Percentiles rank a stretch among this genome's conserved stretches.
Conservation (phyloP, 768 basidiomycete species). For the Agaricus blazei region DNA sequence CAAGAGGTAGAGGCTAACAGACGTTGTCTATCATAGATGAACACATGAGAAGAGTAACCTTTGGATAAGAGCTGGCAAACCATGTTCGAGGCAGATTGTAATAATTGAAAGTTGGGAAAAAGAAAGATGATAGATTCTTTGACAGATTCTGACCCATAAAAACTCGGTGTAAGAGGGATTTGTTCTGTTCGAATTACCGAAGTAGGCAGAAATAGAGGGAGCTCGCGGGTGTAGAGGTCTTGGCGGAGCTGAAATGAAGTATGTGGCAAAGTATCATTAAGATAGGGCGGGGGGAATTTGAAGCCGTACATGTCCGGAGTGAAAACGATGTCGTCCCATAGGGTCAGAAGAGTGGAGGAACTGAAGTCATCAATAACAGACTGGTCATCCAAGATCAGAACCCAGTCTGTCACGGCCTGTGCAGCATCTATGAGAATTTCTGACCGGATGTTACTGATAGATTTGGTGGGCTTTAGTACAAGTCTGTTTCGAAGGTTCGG, state of each 20-base stretch:
- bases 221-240: background rate
- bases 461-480: conserved; percentile 21
- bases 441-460: background rate
- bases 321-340: conserved; percentile 23
- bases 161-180: background rate
- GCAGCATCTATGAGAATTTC: conserved; percentile 29
- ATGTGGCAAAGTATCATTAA: background rate
- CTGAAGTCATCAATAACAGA: conserved; percentile 32
- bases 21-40: conserved; percentile 16
- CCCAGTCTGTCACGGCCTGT: conserved; percentile 40
- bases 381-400: conserved; percentile 45
- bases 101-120: background rate
- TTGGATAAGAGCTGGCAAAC: conserved; percentile 17
- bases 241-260: background rate
- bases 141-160: too few species aligned
- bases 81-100: conserved; percentile 8
- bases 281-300: background rate
- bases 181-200: background rate
- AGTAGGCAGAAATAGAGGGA: background rate
- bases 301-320: conserved; percentile 13
- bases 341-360: conserved; percentile 24
- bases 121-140: background rate
- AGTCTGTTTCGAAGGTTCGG: conserved; percentile 28
- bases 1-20: background rate
- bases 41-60: conserved; percentile 8